Evolutionary conservation across 2,329 filamentous ascomycete species (phyloP).

Genomic region (Sporothrix euskadiensis): DNA sequence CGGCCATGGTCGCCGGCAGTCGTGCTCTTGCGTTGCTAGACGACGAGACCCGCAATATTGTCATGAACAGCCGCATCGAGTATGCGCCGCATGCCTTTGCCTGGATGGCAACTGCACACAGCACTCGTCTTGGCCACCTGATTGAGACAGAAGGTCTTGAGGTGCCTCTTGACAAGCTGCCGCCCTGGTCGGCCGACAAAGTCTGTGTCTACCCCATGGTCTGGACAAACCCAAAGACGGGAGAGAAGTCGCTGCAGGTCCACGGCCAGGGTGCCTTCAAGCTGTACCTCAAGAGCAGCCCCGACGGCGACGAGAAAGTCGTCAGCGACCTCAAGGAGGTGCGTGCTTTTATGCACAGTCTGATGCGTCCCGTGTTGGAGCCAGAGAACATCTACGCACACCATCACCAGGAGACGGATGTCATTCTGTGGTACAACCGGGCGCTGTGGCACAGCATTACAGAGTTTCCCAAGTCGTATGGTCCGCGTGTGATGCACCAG

Average conservation of each 20-base stretch:
- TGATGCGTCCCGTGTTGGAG: slow-evolving; percentile 41
- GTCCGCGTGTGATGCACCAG: slow-evolving; percentile 44
- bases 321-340: slow-evolving; percentile 39
- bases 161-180: slow-evolving; percentile 39
- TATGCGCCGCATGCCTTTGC: slow-evolving; percentile 43
- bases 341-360: slow-evolving; percentile 40
- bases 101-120: slow-evolving; percentile 43
- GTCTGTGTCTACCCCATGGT: slow-evolving; percentile 43
- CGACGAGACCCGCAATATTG: slow-evolving; percentile 36
- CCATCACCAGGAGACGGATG: slow-evolving; percentile 42
- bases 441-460: slow-evolving; percentile 44
- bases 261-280: slow-evolving; percentile 42
- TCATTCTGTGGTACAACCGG: slow-evolving; percentile 44
- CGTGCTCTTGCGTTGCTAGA: slow-evolving; percentile 36
- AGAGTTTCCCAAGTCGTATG: slow-evolving; percentile 43
- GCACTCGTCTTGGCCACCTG: slow-evolving; percentile 39
- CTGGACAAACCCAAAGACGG: slow-evolving; percentile 42
- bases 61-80: slow-evolving; percentile 40
- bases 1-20: slow-evolving; percentile 39
- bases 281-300: slow-evolving; percentile 39
- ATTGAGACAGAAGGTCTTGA: slow-evolving; percentile 37
- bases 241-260: slow-evolving; percentile 38
- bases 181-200: slow-evolving; percentile 37
- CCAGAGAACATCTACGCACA: slow-evolving; percentile 43
- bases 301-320: slow-evolving; percentile 35